Evolutionary conservation across 2,329 filamentous ascomycete species (phyloP).

Genomic region (Epichloe typhina): DNA sequence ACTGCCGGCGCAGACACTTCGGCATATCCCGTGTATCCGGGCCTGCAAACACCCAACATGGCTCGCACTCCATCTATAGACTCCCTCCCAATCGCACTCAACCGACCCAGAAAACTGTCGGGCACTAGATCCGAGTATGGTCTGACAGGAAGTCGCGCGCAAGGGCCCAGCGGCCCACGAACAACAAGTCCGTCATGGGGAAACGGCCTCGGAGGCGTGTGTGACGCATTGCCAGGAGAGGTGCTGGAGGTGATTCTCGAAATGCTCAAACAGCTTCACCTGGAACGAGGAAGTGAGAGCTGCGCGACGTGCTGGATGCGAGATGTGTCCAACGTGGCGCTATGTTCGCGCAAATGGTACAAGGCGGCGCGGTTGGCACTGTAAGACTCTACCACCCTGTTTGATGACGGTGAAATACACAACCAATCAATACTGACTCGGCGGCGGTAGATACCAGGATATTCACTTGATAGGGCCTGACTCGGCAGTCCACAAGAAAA

Average conservation of each 20-base stretch:
- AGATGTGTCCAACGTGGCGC: slow-evolving; percentile 38
- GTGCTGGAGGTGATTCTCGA: slow-evolving; percentile 43
- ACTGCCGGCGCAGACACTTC: slow-evolving; percentile 11
- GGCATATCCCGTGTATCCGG: slow-evolving; percentile 19
- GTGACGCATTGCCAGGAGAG: slow-evolving; percentile 43
- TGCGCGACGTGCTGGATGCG: slow-evolving; percentile 55
- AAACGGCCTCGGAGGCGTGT: slow-evolving; percentile 27
- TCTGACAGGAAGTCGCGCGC: slow-evolving; percentile 1
- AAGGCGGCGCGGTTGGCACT: slow-evolving; percentile 36
- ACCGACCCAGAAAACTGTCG: slow-evolving; percentile 25
- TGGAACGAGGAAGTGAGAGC: slow-evolving; percentile 33
- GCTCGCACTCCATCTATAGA: slow-evolving; percentile 12
- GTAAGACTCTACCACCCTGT: slow-evolving; percentile 22
- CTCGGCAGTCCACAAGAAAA: slow-evolving; percentile 41
- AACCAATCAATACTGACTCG: not conserved
- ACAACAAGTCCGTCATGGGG: slow-evolving; percentile 19
- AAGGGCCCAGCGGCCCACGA: slow-evolving; percentile 15
- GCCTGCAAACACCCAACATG: slow-evolving; percentile 16
- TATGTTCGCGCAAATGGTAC: slow-evolving; percentile 38
- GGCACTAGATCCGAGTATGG: not conserved
- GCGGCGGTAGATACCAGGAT: slow-evolving; percentile 34
- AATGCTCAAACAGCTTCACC: slow-evolving; percentile 38
- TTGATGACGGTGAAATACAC: not conserved
- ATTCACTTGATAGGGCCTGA: slow-evolving; percentile 48
- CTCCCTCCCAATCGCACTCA: slow-evolving; percentile 15